phyloP scores from a whole-genome alignment of 2,329 filamentous ascomycete species.

The Talaromyces amestolkiae region DNA sequence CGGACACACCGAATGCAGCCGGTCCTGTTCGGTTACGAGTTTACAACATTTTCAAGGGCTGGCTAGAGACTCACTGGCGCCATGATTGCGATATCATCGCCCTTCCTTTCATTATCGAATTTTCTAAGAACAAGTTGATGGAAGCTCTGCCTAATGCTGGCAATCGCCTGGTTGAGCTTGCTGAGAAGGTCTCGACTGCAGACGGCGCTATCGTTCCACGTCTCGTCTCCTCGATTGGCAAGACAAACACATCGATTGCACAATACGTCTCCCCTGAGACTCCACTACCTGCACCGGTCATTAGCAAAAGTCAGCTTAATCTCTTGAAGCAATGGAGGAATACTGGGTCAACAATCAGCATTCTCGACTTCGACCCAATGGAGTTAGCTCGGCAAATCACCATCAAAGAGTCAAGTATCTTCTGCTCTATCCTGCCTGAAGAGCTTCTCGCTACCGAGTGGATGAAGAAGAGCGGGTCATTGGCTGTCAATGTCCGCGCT shows the following conservation, averaged over 20 bases:
- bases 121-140: conserved; percentile 71
- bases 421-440: conserved; percentile 86
- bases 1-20: conserved; percentile 70
- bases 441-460: conserved; percentile 90
- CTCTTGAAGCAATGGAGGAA: conserved; percentile 71
- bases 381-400: conserved; percentile 92
- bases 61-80: conserved; percentile 95
- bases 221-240: conserved; percentile 80
- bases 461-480: conserved; percentile 80
- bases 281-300: conserved; percentile 65
- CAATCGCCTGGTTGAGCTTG: conserved; percentile 74
- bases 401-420: conserved; percentile 84
- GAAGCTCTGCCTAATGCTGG: conserved; percentile 71
- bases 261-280: conserved; percentile 69
- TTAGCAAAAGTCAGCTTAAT: conserved; percentile 74
- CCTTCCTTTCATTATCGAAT: conserved; percentile 71
- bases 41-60: conserved; percentile 95
- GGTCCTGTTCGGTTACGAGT: conserved; percentile 82
- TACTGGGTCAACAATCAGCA: conserved; percentile 66
- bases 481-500: conserved; percentile 84
- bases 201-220: conserved; percentile 77
- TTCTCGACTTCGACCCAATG: conserved; percentile 86
- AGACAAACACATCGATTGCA: conserved; percentile 73
- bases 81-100: conserved; percentile 75
- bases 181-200: conserved; percentile 71